Evolutionary conservation across 345 rosid genomes (phyloP).

Genomic region (Gossypium thurberi): DNA sequence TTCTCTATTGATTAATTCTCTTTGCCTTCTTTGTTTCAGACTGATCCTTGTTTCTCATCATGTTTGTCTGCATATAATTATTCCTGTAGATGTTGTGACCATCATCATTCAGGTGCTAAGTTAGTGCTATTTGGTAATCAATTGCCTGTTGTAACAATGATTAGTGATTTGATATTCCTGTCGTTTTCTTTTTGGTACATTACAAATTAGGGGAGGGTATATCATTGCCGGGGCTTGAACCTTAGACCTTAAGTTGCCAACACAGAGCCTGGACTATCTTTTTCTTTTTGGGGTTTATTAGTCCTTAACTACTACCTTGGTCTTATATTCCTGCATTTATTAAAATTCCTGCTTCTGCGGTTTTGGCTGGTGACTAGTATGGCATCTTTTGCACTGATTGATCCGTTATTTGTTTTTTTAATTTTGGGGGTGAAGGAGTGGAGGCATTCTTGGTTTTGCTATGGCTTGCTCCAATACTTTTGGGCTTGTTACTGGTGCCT

Average conservation of each 20-base stretch:
- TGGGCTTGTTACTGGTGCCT: constrained; percentile 82
- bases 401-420: background rate
- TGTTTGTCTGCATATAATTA: background rate
- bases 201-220: too few species aligned
- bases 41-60: constrained; percentile 7
- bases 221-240: too few species aligned
- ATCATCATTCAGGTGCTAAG: background rate
- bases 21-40: background rate
- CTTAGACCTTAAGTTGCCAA: too few species aligned
- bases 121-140: background rate
- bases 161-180: background rate
- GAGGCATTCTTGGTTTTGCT: constrained; percentile 60
- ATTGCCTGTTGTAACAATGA: background rate
- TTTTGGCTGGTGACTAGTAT: background rate
- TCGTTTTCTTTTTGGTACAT: background rate
- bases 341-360: constrained; percentile 1
- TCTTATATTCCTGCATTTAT: background rate
- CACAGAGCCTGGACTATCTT: too few species aligned
- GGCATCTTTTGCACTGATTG: background rate
- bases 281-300: background rate
- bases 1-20: background rate
- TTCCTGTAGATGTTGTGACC: background rate
- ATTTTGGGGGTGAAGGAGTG: constrained; percentile 27
- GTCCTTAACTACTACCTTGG: background rate
- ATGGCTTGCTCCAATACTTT: constrained; percentile 85